A percentile compares a stretch with the other conserved stretches of the same genome.
Evolutionary conservation across 2,329 filamentous ascomycete genomes (phyloP).

Genomic region (Diaporthe eres): DNA sequence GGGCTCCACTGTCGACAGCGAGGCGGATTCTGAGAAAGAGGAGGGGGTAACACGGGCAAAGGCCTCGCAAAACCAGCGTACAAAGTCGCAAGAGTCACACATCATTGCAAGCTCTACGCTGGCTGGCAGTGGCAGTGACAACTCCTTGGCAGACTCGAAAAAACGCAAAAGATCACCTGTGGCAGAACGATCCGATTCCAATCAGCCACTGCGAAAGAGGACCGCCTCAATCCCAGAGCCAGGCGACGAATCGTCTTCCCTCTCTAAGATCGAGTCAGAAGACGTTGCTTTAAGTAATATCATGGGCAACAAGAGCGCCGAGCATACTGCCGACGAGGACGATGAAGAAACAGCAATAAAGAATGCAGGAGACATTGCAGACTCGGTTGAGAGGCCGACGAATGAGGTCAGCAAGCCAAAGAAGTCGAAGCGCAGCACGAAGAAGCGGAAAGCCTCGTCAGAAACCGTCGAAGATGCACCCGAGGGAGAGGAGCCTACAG

Average conservation of each 20-base stretch:
- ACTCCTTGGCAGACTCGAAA: constrained; percentile 56
- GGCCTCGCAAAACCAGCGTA: constrained; percentile 42
- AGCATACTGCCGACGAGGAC: constrained; percentile 62
- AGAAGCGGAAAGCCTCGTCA: constrained; percentile 47
- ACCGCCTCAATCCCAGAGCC: constrained; percentile 61
- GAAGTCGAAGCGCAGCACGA: constrained; percentile 51
- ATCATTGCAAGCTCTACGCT: constrained; percentile 42
- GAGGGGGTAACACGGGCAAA: constrained; percentile 46
- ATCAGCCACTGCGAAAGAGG: constrained; percentile 68
- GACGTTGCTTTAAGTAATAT: constrained; percentile 52
- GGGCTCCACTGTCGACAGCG: constrained; percentile 55
- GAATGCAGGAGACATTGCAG: constrained; percentile 54
- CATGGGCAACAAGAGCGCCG: constrained; percentile 54
- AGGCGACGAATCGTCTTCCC: constrained; percentile 54
- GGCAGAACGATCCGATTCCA: constrained; percentile 60
- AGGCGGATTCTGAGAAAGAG: constrained; percentile 53
- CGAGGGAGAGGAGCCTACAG: constrained; percentile 40
- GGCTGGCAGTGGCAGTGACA: constrained; percentile 46
- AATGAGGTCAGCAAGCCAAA: constrained; percentile 44
- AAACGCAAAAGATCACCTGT: constrained; percentile 67
- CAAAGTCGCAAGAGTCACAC: constrained; percentile 42
- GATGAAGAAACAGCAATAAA: constrained; percentile 60
- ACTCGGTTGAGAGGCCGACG: constrained; percentile 45
- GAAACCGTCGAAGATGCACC: constrained; percentile 45
- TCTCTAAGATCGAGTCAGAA: constrained; percentile 52